Evolutionary conservation across 1,284 basidiomycete species (phyloP), one percentile per base, ranked within the genome.

Genomic region (Volvariella surrecta): DNA sequence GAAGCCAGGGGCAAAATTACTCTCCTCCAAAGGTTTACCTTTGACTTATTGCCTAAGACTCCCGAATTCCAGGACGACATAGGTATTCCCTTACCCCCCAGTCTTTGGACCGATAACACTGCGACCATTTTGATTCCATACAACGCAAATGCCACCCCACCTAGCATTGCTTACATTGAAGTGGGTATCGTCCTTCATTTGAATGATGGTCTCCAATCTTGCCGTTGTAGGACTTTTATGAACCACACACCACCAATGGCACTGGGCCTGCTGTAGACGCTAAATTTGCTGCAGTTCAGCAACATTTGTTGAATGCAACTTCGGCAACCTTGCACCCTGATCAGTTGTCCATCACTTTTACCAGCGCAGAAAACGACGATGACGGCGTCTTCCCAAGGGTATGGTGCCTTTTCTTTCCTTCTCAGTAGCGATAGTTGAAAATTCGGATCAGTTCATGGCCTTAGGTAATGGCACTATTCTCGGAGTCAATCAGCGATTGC

Each of bases 1-100:
- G 58, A 70, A 55, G 63, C 69, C 1, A 62, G 69, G 3, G 68
- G 69, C n/a, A 71, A 69, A 49, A 54, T 71, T 2, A 67, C 62
- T 4, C 62, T 71, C 18, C 58, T 72, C 18, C 67, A 70, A 49
- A 62, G 69, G 7, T 70, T 62, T 50, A 50, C 55, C 17, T 70
- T 64, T 45, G 46, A 55, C 22, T 58, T 67, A 16, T 60, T 72
- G 15, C 62, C 67, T 2, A 6, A 15, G 13, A 28, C 24, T 11
- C 22, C 57, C 1, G 47, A 58, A 4, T 52, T 57, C 4, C 52
- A 58, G 7, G 57, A 59, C 16, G 59, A 64, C 18, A 59, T 68
- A 39, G 70, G 68, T 13, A 70, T 72, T 28, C 59, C 59, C 28
- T 62, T 72, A 3, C 58, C 61, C n/a, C 56, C 58, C 0, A 49